Conservation (phyloP, 139 green algal genomes). For the Chlorella sp. region DNA sequence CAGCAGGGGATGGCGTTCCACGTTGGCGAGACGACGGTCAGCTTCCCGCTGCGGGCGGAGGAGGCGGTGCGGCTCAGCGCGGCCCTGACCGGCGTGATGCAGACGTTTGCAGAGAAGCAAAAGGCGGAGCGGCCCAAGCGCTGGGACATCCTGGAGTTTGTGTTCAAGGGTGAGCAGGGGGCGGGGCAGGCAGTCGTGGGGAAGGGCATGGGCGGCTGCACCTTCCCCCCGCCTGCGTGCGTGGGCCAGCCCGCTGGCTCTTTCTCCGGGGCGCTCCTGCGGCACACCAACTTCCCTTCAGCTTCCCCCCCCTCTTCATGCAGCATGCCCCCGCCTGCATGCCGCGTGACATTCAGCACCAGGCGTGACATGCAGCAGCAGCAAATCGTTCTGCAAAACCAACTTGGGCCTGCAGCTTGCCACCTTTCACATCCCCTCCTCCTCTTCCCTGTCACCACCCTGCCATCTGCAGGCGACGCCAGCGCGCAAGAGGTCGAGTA, state of each 20-base stretch:
- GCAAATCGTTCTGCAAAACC: too few relatives aligned
- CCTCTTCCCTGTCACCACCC: not conserved
- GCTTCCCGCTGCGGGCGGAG: slow-evolving; percentile 10
- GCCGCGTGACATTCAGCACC: too few relatives aligned
- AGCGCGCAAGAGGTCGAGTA: slow-evolving; percentile 33
- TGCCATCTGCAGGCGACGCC: slow-evolving; percentile 11
- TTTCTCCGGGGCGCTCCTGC: not conserved
- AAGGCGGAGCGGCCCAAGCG: slow-evolving; percentile 65
- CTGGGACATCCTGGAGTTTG: slow-evolving; percentile 69
- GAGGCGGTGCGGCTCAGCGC: slow-evolving; percentile 53
- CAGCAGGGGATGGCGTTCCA: slow-evolving; percentile 21
- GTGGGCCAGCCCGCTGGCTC: not conserved
- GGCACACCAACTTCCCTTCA: too few relatives aligned
- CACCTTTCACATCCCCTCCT: not conserved
- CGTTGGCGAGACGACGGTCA: slow-evolving; percentile 25
- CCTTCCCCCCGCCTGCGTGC: not conserved
- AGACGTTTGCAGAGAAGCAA: slow-evolving; percentile 81
- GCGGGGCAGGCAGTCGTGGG: not conserved
- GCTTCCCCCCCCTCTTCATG: too few relatives aligned
- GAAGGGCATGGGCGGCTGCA: not conserved
- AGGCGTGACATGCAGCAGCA: too few relatives aligned
- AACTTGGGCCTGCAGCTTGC: too few relatives aligned
- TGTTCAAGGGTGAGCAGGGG: slow-evolving; percentile 25
- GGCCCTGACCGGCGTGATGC: slow-evolving; percentile 60
- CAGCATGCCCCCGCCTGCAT: too few relatives aligned